phyloP scores from a whole-genome alignment of 345 rosid species.

The Firmiana major region DNA sequence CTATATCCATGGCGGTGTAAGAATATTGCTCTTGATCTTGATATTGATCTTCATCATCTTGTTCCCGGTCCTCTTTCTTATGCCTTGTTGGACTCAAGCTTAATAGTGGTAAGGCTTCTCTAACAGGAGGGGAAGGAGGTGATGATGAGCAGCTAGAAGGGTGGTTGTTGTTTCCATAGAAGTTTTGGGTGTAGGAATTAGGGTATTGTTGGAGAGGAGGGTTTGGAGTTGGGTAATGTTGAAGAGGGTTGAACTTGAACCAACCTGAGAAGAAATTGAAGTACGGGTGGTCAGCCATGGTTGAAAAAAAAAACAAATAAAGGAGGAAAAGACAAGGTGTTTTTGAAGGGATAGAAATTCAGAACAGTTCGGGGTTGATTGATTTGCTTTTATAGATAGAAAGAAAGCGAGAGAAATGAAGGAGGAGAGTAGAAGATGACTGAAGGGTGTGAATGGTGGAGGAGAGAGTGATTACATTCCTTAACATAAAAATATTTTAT shows the following conservation, averaged over 20 bases:
- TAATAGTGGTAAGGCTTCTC: slow-evolving; percentile 82
- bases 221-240: slow-evolving; percentile 36
- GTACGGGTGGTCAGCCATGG: slow-evolving; percentile 84
- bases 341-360: neutral
- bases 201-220: slow-evolving; percentile 20
- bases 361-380: slow-evolving; percentile 39
- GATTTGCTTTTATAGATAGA: slow-evolving; percentile 49
- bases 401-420: slow-evolving; percentile 29
- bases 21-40: slow-evolving; percentile 24
- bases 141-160: slow-evolving; percentile 27
- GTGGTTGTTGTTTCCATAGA: slow-evolving; percentile 8
- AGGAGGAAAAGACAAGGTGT: slow-evolving; percentile 2
- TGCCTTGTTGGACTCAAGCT: slow-evolving; percentile 62
- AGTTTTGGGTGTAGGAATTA: slow-evolving; percentile 15
- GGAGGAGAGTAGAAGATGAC: slow-evolving; percentile 5
- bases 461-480: slow-evolving; percentile 12
- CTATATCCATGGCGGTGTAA: slow-evolving; percentile 35
- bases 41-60: slow-evolving; percentile 24
- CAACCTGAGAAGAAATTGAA: slow-evolving; percentile 61
- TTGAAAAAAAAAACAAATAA: slow-evolving; percentile 20
- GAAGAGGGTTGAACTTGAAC: slow-evolving; percentile 50
- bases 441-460: slow-evolving; percentile 32
- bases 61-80: slow-evolving; percentile 25
- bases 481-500: neutral
- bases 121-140: slow-evolving; percentile 80